Percentiles rank a stretch among this genome's conserved stretches.
Evolutionary conservation across 2,329 filamentous ascomycete genomes (phyloP).

Genomic region (Nemania abortiva): DNA sequence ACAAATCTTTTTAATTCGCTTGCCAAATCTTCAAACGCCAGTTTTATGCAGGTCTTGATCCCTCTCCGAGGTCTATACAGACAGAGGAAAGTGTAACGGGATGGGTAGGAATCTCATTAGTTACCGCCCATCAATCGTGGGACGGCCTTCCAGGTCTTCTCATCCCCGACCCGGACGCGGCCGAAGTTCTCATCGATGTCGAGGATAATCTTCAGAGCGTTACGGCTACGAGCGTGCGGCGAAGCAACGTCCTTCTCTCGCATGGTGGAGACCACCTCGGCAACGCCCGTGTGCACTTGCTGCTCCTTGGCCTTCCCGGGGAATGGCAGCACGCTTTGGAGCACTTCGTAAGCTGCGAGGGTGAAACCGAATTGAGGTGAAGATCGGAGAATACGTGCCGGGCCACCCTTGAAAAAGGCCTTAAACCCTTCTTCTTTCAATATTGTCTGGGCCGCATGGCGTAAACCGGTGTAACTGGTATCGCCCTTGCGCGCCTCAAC

Average conservation of each 20-base stretch:
- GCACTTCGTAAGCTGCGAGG: slow-evolving; percentile 91
- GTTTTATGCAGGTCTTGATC: slow-evolving; percentile 46
- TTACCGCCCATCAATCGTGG: slow-evolving; percentile 62
- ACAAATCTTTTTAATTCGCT: slow-evolving; percentile 41
- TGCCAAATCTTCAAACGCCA: slow-evolving; percentile 47
- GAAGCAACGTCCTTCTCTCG: slow-evolving; percentile 69
- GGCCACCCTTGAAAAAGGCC: slow-evolving; percentile 98
- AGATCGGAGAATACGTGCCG: slow-evolving; percentile 92
- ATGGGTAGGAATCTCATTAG: slow-evolving; percentile 27
- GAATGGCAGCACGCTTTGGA: slow-evolving; percentile 84
- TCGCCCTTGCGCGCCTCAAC: slow-evolving; percentile 98
- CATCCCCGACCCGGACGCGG: slow-evolving; percentile 71
- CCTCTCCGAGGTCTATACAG: slow-evolving; percentile 41
- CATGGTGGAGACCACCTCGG: slow-evolving; percentile 72
- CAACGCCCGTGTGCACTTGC: slow-evolving; percentile 67
- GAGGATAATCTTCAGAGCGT: slow-evolving; percentile 94
- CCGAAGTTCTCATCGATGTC: slow-evolving; percentile 96
- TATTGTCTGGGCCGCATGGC: slow-evolving; percentile 87
- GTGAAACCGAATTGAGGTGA: slow-evolving; percentile 99
- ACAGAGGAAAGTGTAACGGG: slow-evolving; percentile 35
- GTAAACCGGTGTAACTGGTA: slow-evolving; percentile 84
- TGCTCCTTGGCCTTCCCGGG: slow-evolving; percentile 71
- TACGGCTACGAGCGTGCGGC: slow-evolving; percentile 75
- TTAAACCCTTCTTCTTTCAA: slow-evolving; percentile 91
- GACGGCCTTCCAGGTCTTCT: slow-evolving; percentile 65